phyloP scores from a whole-genome alignment of 768 basidiomycete genomes.

The Trametopsis cervina region DNA sequence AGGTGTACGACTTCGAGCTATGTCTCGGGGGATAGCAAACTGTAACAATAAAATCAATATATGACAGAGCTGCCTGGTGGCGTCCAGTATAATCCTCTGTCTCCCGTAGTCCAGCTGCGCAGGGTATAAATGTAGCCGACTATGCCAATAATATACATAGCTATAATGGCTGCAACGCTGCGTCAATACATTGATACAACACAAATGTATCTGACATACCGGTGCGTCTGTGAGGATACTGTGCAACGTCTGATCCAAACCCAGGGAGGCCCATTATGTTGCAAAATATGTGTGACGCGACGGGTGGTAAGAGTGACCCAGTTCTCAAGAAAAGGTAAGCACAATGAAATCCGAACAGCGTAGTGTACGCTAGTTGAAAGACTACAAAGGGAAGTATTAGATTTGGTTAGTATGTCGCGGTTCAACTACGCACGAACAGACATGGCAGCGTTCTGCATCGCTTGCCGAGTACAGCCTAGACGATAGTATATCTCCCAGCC shows the following conservation, averaged over 20 bases:
- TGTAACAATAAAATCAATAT: no score
- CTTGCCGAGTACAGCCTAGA: constrained; percentile 59
- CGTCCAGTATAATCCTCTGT: constrained; percentile 38
- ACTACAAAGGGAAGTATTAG: constrained; percentile 34
- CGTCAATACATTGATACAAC: constrained; percentile 5
- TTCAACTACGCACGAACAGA: constrained; percentile 38
- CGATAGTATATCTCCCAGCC: constrained; percentile 80
- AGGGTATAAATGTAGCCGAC: constrained; percentile 49
- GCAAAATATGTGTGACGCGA: constrained; percentile 84
- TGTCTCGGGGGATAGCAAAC: no score
- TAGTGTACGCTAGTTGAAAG: constrained; percentile 88
- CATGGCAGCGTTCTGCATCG: constrained; percentile 55
- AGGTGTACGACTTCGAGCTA: no score
- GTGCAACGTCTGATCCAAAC: constrained; percentile 38
- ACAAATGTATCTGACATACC: neutral
- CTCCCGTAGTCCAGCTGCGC: constrained; percentile 39
- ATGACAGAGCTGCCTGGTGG: no score
- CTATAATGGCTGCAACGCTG: constrained; percentile 39
- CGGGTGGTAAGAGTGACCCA: constrained; percentile 70
- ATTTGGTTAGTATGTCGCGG: constrained; percentile 9
- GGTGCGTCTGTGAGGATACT: constrained; percentile 6
- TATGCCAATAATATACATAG: constrained; percentile 54
- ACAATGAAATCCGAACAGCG: constrained; percentile 84
- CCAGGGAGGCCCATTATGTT: constrained; percentile 91
- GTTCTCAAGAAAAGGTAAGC: constrained; percentile 85